Evolutionary conservation across 2,329 filamentous ascomycete genomes (phyloP), one percentile per base, ranked within the genome.

Genomic region (Orbilia javanica): DNA sequence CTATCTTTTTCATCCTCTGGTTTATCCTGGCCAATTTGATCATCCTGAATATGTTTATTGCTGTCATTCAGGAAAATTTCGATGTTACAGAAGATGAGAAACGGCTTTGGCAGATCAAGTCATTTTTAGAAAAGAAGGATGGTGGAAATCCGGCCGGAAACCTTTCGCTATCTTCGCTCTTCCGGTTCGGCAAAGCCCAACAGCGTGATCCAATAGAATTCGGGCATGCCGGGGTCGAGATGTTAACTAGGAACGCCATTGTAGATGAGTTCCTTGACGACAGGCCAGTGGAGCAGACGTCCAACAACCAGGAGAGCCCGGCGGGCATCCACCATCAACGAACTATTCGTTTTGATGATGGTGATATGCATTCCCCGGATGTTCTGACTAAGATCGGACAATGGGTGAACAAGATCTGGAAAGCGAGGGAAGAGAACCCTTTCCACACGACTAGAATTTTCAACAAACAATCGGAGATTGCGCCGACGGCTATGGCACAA

Each of bases 41-140:
- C 85, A 89, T 98, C 79, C 86, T 99, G 86, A 99, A 98, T 83
- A 99, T 99, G 96, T 99, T 99, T 87, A 98, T 99, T 92, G 96
- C 96, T 87, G 96, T 99, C 85, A 99, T 99, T 80, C 96, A 99
- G 84, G 96, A 99, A 83, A 99, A 97, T 82, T 99, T 99, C 83
- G 96, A 99, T 85, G 94, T 99, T 27, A 97, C 94, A 2, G 96
- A 99, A 83, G 96, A 99, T 83, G 94, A 98, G 84, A 99, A 99
- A 85, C 93, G 96, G 20, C 85, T 98, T 79, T 93, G 98, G 83
- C 96, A 99, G 85, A 94, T 99, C 78, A 95, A 94, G 82, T 93
- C 95, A 0, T 99, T 98, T 82, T 86, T 99, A 52, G 93, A 97
- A 82, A 90, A 94, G 81, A 96, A 95, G 83, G 94, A 98, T 82